Evolutionary conservation across 2,329 filamentous ascomycete genomes (phyloP).

Genomic region (Beauveria sp.): DNA sequence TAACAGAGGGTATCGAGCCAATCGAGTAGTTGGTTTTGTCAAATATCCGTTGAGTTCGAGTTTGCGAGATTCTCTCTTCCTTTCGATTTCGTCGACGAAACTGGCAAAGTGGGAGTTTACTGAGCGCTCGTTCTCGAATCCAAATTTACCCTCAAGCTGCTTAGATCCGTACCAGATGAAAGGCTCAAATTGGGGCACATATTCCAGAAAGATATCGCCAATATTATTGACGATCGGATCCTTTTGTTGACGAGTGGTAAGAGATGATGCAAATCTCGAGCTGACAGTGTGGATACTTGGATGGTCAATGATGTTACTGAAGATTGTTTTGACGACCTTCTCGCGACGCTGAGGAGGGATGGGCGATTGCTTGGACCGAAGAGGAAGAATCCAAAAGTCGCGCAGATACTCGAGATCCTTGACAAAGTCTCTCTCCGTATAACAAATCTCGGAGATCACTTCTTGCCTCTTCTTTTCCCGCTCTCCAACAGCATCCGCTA

Average conservation of each 20-base stretch:
- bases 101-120: slow-evolving; percentile 77
- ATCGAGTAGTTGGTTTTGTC: slow-evolving; percentile 91
- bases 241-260: slow-evolving; percentile 87
- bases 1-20: slow-evolving; percentile 87
- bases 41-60: slow-evolving; percentile 95
- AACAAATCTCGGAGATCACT: slow-evolving; percentile 96
- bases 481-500: slow-evolving; percentile 83
- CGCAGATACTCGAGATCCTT: slow-evolving; percentile 96
- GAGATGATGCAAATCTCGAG: slow-evolving; percentile 74
- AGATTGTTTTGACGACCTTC: slow-evolving; percentile 87
- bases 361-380: slow-evolving; percentile 74
- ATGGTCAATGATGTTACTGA: slow-evolving; percentile 85
- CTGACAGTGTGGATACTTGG: slow-evolving; percentile 82
- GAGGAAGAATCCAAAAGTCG: slow-evolving; percentile 96
- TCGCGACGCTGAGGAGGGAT: slow-evolving; percentile 84
- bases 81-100: slow-evolving; percentile 94
- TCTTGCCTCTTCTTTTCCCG: slow-evolving; percentile 96
- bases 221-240: slow-evolving; percentile 80
- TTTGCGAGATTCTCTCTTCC: slow-evolving; percentile 92
- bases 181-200: slow-evolving; percentile 84
- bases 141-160: slow-evolving; percentile 93
- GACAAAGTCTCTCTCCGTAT: slow-evolving; percentile 96
- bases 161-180: slow-evolving; percentile 96
- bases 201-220: slow-evolving; percentile 91
- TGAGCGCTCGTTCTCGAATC: slow-evolving; percentile 93